Conservation (phyloP, 2,329 filamentous ascomycete genomes). For the Neurospora sp. region DNA sequence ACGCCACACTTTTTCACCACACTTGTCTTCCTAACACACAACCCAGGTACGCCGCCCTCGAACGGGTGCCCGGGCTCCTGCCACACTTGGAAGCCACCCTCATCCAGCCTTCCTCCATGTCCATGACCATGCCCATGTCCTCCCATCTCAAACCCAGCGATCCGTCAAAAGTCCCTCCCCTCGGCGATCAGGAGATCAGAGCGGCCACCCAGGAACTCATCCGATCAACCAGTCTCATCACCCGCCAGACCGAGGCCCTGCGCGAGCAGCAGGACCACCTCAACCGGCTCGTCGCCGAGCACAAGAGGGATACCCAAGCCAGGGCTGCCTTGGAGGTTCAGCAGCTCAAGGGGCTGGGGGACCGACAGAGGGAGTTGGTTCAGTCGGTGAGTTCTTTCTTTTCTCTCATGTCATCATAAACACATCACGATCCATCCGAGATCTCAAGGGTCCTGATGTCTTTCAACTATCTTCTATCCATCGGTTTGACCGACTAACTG, state of each 20-base stretch:
- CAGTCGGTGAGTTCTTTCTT: conserved; percentile 26
- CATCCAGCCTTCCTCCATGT: neutral
- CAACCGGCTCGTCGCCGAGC: conserved; percentile 37
- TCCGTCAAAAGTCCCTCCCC: conserved; percentile 28
- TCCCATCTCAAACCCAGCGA: conserved; percentile 31
- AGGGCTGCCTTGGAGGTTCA: conserved; percentile 26
- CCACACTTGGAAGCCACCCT: neutral
- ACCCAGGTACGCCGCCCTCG: conserved; percentile 38
- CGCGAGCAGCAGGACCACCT: conserved; percentile 50
- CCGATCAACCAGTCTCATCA: conserved; percentile 52
- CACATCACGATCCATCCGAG: neutral
- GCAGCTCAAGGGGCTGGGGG: conserved; percentile 28
- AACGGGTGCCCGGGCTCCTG: conserved; percentile 31
- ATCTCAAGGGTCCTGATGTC: neutral
- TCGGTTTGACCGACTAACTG: neutral
- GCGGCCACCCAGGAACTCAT: conserved; percentile 54
- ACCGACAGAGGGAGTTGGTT: conserved; percentile 31
- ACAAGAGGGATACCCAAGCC: conserved; percentile 24
- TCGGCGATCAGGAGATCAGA: conserved; percentile 50
- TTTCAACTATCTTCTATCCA: neutral
- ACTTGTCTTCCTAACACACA: conserved; percentile 6
- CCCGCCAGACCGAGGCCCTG: conserved; percentile 52
- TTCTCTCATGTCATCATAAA: neutral
- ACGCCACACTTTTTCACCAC: neutral
- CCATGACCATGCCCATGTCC: conserved; percentile 22